A percentile compares a stretch with the other conserved stretches of the same genome.
phyloP scores from a whole-genome alignment of 2,329 filamentous ascomycete species.

The Talaromyces albobiverticillius region DNA sequence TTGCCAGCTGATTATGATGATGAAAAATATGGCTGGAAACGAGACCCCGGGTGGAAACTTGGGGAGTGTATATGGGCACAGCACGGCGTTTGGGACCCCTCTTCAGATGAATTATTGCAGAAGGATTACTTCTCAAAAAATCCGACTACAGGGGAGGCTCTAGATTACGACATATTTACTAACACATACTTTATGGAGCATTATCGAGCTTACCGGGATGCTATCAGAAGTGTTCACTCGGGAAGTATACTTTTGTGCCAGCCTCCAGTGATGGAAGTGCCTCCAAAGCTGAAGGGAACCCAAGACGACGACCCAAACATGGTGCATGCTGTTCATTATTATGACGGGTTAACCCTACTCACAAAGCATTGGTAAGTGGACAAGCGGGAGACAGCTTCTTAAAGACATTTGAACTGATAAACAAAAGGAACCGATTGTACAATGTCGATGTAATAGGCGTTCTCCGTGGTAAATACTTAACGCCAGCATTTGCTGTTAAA shows the following conservation, averaged over 20 bases:
- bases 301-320: slow-evolving; percentile 84
- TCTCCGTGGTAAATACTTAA: slow-evolving; percentile 80
- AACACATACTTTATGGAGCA: slow-evolving; percentile 89
- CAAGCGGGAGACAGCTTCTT: not conserved
- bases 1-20: slow-evolving; percentile 80
- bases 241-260: slow-evolving; percentile 87
- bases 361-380: slow-evolving; percentile 80
- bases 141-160: slow-evolving; percentile 66
- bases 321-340: slow-evolving; percentile 93
- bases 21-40: slow-evolving; percentile 81
- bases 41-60: slow-evolving; percentile 82
- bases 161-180: slow-evolving; percentile 83
- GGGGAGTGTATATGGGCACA: slow-evolving; percentile 97
- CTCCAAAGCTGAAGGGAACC: slow-evolving; percentile 82
- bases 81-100: slow-evolving; percentile 89
- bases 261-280: slow-evolving; percentile 86
- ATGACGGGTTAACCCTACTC: slow-evolving; percentile 93
- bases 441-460: slow-evolving; percentile 95
- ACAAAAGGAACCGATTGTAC: slow-evolving; percentile 75
- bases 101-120: slow-evolving; percentile 69
- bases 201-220: slow-evolving; percentile 72
- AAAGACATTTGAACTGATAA: not conserved
- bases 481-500: slow-evolving; percentile 87
- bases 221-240: slow-evolving; percentile 72
- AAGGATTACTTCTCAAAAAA: slow-evolving; percentile 87